phyloP scores from a whole-genome alignment of 768 basidiomycete species.

The Boletus sp. region DNA sequence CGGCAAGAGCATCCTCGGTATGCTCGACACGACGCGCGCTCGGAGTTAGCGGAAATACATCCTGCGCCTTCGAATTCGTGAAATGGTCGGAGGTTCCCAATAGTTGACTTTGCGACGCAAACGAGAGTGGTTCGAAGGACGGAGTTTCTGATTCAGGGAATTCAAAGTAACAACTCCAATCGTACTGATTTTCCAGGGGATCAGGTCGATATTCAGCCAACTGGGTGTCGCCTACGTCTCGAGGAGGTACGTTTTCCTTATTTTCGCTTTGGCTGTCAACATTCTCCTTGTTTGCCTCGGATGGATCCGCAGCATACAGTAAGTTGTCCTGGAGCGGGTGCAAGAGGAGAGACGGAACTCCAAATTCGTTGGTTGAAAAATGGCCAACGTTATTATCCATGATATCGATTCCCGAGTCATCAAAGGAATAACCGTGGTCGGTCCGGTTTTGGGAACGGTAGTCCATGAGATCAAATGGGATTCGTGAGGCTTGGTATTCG shows the following conservation, averaged over 20 bases:
- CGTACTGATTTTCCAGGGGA: constrained; percentile 3
- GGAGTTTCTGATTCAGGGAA: constrained; percentile 19
- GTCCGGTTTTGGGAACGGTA: neutral
- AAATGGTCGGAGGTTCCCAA: neutral
- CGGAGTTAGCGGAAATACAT: constrained; percentile 4
- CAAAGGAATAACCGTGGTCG: constrained; percentile 2
- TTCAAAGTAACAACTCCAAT: constrained; percentile 25
- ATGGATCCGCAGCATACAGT: neutral
- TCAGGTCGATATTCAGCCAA: neutral
- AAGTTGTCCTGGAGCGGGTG: constrained; percentile 9
- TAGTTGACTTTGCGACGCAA: constrained; percentile 19
- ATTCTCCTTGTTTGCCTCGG: constrained; percentile 16
- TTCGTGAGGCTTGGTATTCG: neutral
- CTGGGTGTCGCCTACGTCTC: neutral
- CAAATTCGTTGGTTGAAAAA: constrained; percentile 5
- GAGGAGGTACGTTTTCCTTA: constrained; percentile 18
- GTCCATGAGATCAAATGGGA: neutral
- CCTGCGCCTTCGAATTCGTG: constrained; percentile 3
- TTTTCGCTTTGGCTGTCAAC: constrained; percentile 9
- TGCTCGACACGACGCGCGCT: neutral
- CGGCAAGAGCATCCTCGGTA: neutral
- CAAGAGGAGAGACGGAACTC: constrained; percentile 1
- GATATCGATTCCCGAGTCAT: constrained; percentile 17
- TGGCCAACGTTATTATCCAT: constrained; percentile 6
- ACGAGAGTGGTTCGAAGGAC: constrained; percentile 27